Base-by-base conservation (phyloP, 2,329 filamentous ascomycete genomes). In the Cryphonectria naterciae region DNA sequence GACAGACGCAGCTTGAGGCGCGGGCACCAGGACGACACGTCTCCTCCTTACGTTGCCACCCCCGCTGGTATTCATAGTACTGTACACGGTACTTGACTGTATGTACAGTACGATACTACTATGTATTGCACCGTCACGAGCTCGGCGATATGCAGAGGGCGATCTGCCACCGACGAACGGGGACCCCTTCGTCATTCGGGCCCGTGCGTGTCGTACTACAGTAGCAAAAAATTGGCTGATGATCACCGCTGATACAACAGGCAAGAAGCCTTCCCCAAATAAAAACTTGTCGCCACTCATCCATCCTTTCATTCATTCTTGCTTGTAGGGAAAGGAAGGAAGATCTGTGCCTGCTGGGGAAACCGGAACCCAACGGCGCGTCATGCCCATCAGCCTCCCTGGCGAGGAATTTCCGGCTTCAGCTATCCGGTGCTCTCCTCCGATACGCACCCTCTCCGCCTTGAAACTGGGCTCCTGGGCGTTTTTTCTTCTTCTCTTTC, bases 301-400 rank as follows among this genome's bases (percentile, higher is more conserved):
- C 58, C 35, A 19, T 61, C 35, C 32, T 32, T 32, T n/a, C n/a
- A n/a, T n/a, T n/a, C 35, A 19, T 58, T 58, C 25, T 61, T n/a
- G 37, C 37, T 22, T 56, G 5, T 32, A 4, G 13, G 46, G 46
- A 10, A 56, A 1, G 10, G 10, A 11, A 19, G 32, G 56, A 32
- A 37, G 32, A n/a, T 61, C 58, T 61, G 58, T 28, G 10, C 22
- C 25, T 19, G 5, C 58, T 37, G 58, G 65, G 46, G 52, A 37
- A 39, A 32, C 64, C 56, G 56, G 28, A 37, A 11, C 62, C 19
- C 46, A 49, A n/a, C 46, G 46, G 46, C 32, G 49, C 54, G 65
- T 64, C 70, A 68, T 46, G 54, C 41, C 43, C 17, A 49, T 71
- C 37, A 56, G 56, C 15, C 19, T 67, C 22, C 46, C 66, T 43